These are phyloP conservation scores for Niveomyces coronatus DNA, from an alignment of 2,329 filamentous ascomycete species.

Conservation along the genomic window DNA sequence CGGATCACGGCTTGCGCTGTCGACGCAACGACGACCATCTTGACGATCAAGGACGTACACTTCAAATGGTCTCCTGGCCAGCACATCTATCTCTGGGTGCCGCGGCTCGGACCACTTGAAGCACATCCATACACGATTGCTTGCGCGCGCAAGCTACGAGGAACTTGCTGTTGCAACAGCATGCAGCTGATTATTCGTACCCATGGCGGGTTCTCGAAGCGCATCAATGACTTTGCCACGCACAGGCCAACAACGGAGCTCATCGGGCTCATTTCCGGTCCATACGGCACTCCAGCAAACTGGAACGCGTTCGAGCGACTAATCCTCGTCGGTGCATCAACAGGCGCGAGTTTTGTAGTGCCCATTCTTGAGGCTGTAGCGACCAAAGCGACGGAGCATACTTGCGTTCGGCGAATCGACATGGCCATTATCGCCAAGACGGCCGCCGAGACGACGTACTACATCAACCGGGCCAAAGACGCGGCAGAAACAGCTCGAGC, in stretches of 20 bases:
- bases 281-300: conserved; percentile 43
- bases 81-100: conserved; percentile 51
- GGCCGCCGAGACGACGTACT: conserved; percentile 45
- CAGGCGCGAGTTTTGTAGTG: conserved; percentile 51
- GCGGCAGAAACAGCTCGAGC: conserved; percentile 30
- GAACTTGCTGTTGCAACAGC: conserved; percentile 46
- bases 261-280: conserved; percentile 40
- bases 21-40: conserved; percentile 41
- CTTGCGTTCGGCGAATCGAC: conserved; percentile 42
- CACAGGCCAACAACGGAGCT: conserved; percentile 20
- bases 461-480: conserved; percentile 36
- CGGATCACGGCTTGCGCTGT: conserved; percentile 37
- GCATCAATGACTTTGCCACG: conserved; percentile 37
- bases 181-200: conserved; percentile 48
- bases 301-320: conserved; percentile 51
- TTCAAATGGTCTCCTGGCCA: conserved; percentile 51
- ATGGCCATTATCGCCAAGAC: conserved; percentile 42
- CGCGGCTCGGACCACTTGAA: conserved; percentile 41
- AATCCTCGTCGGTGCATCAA: conserved; percentile 50
- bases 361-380: conserved; percentile 48
- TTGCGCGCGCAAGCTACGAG: conserved; percentile 39
- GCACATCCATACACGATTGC: conserved; percentile 53
- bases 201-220: conserved; percentile 46
- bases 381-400: conserved; percentile 23
- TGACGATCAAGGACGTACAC: conserved; percentile 50